Evolutionary conservation across 805 yeast genomes (phyloP), one percentile per base, ranked within the genome.

Genomic region (Candida saitoana): DNA sequence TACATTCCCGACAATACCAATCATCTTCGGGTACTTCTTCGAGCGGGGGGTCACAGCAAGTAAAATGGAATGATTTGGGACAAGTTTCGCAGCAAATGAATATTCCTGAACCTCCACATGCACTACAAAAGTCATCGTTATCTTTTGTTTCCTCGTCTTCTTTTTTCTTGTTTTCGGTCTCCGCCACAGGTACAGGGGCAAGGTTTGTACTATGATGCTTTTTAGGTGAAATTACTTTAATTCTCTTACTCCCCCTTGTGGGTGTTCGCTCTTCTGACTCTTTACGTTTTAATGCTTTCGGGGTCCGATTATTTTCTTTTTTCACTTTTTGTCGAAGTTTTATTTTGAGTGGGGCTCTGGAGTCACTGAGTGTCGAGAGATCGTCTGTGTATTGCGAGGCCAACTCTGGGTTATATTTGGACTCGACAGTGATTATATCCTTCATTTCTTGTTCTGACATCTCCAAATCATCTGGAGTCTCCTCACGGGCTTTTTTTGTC

Each of bases 81-180:
- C 99, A 91, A 2, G 86, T 73, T 52, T 91, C 99, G 64, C 99
- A 91, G 63, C 98, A 93, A 18, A 91, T 69, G 52, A 91, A 89
- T 19, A 86, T 74, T 9, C 99, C 99, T 0, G 89, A 71, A 19
- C 88, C 87, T 2, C 95, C 90, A 65, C 99, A 91, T 0, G 93
- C 74, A n/a, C 86, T 71, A 56, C 99, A 91, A 59, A 75, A 90
- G 60, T 91, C 99, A 47, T 90, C 95, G 59, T 91, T 93, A 44
- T 63, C 56, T 18, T 46, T 48, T 7, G 49, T 49, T 29, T 45
- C 40, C 19, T 48, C 51, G 19, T 45, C 49, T 6, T 40, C 38
- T 5, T 22, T 39, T 24, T 46, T 44, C 2, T 25, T n/a, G n/a
- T 22, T 35, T 14, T 24, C 34, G 8, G 34, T 18, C 5, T 32